Percentiles rank a stretch among this genome's conserved stretches.
phyloP scores from a whole-genome alignment of 176 grass and related monocot species.

The Oryza meyeriana region DNA sequence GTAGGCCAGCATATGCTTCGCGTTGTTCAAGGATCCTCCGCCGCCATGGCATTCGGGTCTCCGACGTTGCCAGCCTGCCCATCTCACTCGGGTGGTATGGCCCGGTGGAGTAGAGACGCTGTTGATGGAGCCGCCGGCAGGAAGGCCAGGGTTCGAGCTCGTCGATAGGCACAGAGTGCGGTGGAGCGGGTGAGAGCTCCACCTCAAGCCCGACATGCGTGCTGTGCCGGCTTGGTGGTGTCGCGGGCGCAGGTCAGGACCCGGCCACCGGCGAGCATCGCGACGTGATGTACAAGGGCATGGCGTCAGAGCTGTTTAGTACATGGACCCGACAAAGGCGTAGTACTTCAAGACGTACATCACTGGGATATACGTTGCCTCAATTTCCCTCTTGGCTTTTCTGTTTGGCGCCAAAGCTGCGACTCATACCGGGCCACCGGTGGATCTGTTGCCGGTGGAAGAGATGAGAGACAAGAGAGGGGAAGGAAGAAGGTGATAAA shows the following conservation, averaged over 20 bases:
- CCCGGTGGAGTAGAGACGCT: conserved; percentile 54
- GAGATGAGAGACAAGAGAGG: too few species aligned
- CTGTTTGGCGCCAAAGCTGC: too few species aligned
- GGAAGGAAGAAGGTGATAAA: too few species aligned
- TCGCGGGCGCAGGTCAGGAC: conserved; percentile 49
- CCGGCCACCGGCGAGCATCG: conserved; percentile 41
- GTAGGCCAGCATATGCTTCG: conserved; percentile 31
- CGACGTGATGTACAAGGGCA: conserved; percentile 79
- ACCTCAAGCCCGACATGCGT: conserved; percentile 74
- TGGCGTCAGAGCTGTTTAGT: conserved; percentile 82
- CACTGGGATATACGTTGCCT: conserved; percentile 63
- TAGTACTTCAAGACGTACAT: conserved; percentile 98
- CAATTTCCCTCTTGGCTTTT: not conserved
- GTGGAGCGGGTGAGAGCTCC: conserved; percentile 86
- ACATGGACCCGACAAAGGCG: conserved; percentile 86
- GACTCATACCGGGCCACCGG: too few species aligned
- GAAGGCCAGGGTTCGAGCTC: conserved; percentile 41
- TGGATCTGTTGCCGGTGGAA: too few species aligned
- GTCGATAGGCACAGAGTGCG: conserved; percentile 55
- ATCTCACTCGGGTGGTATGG: conserved; percentile 80
- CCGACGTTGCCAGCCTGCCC: conserved; percentile 62
- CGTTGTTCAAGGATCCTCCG: conserved; percentile 44
- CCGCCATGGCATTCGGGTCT: conserved; percentile 45
- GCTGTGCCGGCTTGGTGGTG: conserved; percentile 74
- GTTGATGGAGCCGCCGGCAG: conserved; percentile 56